Conservation (phyloP, 2,329 filamentous ascomycete genomes). For the Penicillium sp. region DNA sequence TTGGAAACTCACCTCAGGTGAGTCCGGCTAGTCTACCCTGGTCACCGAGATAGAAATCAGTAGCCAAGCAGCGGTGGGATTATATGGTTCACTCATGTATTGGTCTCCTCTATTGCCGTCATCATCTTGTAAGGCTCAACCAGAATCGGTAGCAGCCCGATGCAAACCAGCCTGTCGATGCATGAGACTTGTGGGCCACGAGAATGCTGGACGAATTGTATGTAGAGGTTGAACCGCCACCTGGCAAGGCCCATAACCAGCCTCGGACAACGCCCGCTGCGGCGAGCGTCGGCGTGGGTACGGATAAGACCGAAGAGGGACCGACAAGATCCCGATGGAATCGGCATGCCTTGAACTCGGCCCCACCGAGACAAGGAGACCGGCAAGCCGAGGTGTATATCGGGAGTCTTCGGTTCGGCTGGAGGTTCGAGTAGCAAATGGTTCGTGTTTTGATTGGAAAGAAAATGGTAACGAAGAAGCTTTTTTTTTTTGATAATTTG, state of each 20-base stretch:
- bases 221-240: constrained; percentile 9
- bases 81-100: no score
- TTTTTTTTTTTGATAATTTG: not conserved
- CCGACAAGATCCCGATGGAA: constrained; percentile 21
- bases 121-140: no score
- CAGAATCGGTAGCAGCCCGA: constrained; percentile 19
- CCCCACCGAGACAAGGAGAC: constrained; percentile 4
- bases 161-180: constrained; percentile 1
- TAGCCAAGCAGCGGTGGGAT: no score
- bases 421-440: not conserved
- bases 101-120: no score
- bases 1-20: no score
- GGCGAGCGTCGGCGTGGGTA: not conserved
- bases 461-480: not conserved
- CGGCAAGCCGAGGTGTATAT: constrained; percentile 19
- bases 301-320: constrained; percentile 21
- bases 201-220: constrained; percentile 15
- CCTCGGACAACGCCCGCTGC: constrained; percentile 19
- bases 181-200: constrained; percentile 17
- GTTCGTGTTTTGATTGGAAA: not conserved
- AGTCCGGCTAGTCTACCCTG: no score
- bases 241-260: not conserved
- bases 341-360: constrained; percentile 13
- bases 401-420: constrained; percentile 1
- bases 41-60: no score